Percentiles rank a stretch among this genome's conserved stretches.
phyloP scores from a whole-genome alignment of 495 filamentous ascomycete species.

The Friedmanniomyces simplex region DNA sequence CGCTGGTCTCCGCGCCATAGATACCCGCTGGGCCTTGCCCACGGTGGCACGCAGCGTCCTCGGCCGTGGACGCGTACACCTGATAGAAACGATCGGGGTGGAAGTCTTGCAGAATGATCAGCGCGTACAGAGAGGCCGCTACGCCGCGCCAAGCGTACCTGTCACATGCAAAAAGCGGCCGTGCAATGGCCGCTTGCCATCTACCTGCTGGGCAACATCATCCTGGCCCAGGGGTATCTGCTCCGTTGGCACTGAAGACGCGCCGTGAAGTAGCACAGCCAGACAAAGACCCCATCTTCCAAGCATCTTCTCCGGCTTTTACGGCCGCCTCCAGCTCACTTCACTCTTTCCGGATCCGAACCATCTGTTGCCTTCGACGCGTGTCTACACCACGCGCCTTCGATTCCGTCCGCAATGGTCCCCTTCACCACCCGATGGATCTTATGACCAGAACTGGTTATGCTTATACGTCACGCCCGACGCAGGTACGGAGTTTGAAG shows the following conservation, averaged over 20 bases:
- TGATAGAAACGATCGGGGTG: constrained; percentile 85
- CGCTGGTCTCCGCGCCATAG: constrained; percentile 73
- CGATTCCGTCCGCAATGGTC: too few relatives aligned
- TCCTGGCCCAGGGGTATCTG: neutral
- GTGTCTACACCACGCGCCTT: too few relatives aligned
- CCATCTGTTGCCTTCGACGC: too few relatives aligned
- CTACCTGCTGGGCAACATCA: neutral
- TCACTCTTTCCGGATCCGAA: neutral
- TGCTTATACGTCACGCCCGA: neutral
- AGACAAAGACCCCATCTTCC: neutral
- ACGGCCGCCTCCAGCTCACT: neutral
- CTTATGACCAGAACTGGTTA: too few relatives aligned
- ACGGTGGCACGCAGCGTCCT: constrained; percentile 65
- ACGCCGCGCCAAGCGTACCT: constrained; percentile 42
- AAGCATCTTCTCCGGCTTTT: neutral
- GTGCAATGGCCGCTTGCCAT: constrained; percentile 39
- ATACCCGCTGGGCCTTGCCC: constrained; percentile 64
- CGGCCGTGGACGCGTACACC: constrained; percentile 56
- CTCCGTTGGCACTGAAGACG: neutral
- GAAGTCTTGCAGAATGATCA: constrained; percentile 48
- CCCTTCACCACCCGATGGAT: too few relatives aligned
- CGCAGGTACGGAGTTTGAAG: neutral
- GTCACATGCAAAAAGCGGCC: constrained; percentile 93
- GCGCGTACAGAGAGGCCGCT: neutral
- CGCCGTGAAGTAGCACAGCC: neutral